Evolutionary conservation across 139 green algal genomes (phyloP), one percentile per base, ranked within the genome.

Genomic region (Yamagishiella unicocca): DNA sequence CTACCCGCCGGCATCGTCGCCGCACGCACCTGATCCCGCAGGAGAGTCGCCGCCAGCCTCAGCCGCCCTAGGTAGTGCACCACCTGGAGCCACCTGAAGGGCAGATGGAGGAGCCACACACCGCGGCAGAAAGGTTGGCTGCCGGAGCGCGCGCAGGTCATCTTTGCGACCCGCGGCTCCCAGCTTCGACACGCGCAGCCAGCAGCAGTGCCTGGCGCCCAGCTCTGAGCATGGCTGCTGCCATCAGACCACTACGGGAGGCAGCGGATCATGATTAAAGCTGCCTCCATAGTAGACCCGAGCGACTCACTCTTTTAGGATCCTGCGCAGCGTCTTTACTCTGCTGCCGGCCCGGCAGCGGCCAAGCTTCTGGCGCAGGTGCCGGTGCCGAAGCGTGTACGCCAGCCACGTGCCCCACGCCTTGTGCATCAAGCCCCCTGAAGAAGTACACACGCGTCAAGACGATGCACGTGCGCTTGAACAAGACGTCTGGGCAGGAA

Each of bases 351-450:
- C 62, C 58, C 46, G 29, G 43, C 6, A 45, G 4, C 31, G 29
- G 3, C 1, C 35, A 33, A 79, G 45, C 62, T 79, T 87, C n/a
- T 37, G n/a, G 25, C 62, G 62, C 62, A 86, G 40, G n/a, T 53
- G 31, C n/a, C 80, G 80, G n/a, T 53, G 29, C 4, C 35, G 66
- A 19, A 68, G 46, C 31, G 66, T 24, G 81, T 80, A 54, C 19
- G 46, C 62, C 25, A 61, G 21, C 89, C 89, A 92, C 0, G 53
- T 66, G 22, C 81, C 37, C 46, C 66, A 87, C 1, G 89, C 74
- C 50, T 83, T 88, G 40, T 58, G 82, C 66, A 90, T 35, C 71
- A 90, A 74, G n/a, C 76, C 40, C 64, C 58, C 90, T 70, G 79
- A 2, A 19, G 43, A 5, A 10, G 61, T 12, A 17, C 50, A 76